Conservation (phyloP, 495 filamentous ascomycete genomes). For the Aspergillus steynii region DNA sequence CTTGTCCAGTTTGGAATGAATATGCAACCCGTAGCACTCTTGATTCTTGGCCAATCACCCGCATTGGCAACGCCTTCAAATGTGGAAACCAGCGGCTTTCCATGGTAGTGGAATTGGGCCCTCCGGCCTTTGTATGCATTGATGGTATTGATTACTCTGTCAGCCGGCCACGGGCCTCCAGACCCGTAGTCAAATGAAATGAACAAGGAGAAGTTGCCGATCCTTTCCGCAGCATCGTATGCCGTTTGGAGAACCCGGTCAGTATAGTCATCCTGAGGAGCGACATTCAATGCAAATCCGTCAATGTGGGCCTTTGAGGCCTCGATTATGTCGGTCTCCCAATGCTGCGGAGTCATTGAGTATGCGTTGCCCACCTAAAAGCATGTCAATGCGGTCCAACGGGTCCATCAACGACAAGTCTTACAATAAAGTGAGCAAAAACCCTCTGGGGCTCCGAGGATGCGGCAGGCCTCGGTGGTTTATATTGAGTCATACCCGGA, state of each 20-base stretch:
- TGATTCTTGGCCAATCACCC: slow-evolving; percentile 59
- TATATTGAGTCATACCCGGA: slow-evolving; percentile 12
- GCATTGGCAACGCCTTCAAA: slow-evolving; percentile 65
- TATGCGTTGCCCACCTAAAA: slow-evolving; percentile 32
- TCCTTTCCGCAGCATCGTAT: slow-evolving; percentile 53
- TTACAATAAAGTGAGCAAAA: slow-evolving; percentile 42
- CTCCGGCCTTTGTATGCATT: slow-evolving; percentile 51
- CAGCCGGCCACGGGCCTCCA: slow-evolving; percentile 53
- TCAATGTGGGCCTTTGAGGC: slow-evolving; percentile 67
- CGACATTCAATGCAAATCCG: slow-evolving; percentile 72
- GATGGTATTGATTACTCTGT: slow-evolving; percentile 57
- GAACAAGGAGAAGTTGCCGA: slow-evolving; percentile 60
- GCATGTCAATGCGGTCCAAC: neutral
- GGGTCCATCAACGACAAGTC: neutral
- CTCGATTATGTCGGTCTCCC: slow-evolving; percentile 58
- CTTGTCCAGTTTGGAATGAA: slow-evolving; percentile 67
- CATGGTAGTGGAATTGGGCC: slow-evolving; percentile 57
- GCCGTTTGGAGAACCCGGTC: slow-evolving; percentile 51
- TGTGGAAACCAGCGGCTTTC: slow-evolving; percentile 66
- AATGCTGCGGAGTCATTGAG: slow-evolving; percentile 44
- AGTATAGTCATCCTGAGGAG: slow-evolving; percentile 50
- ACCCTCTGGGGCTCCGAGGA: slow-evolving; percentile 25
- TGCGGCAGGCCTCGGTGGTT: slow-evolving; percentile 4
- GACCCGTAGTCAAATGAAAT: slow-evolving; percentile 69
- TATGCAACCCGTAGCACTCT: slow-evolving; percentile 48